Base-by-base conservation (phyloP, 495 filamentous ascomycete species). In the Massariosphaeria phaeospora region DNA sequence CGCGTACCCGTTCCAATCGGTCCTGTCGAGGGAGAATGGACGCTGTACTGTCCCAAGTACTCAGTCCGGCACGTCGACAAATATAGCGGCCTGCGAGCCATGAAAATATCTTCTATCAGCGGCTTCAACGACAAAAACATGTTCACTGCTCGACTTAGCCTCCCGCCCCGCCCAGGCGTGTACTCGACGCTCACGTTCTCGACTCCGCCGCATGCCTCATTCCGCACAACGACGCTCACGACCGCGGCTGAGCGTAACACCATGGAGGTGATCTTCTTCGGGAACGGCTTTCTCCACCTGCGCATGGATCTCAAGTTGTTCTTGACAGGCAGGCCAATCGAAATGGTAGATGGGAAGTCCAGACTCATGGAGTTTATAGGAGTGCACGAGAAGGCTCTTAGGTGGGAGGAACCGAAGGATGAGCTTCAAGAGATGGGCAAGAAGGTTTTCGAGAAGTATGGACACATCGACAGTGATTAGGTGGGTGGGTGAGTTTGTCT, bases 21-120 rank as follows among this genome's bases (percentile, higher is more conserved):
- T 29, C 40, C 13, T 2, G 11, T 54, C 15, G 42, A 47, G 12
- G 56, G 56, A 1, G 36, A n/a, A 3, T 59, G 56, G 56, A 52
- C 43, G 11, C 34, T 59, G 18, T 59, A 53, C 34, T 59, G 56
- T 41, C 56, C 56, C 15, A 52, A 54, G 12, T 59, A 59, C 27
- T 34, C 33, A 3, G 35, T 41, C 18, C 25, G 30, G 20, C 56
- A 59, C 30, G 47, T 53, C 35, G 56, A 59, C 40, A 18, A 43
- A n/a, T 59, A 59, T 30, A 39, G 56, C 17, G 56, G 56, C 17
- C 20, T 47, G 41, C 48, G 56, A 6, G 49, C 41, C 2, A 25
- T 59, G 8, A 48, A 21, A 12, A 54, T 59, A n/a, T 41, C 31
- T 2, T 25, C 48, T 1, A 48, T 59, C 15, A 25, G 25, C 27